These are phyloP conservation scores for Fistulinella prunicolor DNA, from an alignment of 768 basidiomycete genomes.

Conservation along the genomic window DNA sequence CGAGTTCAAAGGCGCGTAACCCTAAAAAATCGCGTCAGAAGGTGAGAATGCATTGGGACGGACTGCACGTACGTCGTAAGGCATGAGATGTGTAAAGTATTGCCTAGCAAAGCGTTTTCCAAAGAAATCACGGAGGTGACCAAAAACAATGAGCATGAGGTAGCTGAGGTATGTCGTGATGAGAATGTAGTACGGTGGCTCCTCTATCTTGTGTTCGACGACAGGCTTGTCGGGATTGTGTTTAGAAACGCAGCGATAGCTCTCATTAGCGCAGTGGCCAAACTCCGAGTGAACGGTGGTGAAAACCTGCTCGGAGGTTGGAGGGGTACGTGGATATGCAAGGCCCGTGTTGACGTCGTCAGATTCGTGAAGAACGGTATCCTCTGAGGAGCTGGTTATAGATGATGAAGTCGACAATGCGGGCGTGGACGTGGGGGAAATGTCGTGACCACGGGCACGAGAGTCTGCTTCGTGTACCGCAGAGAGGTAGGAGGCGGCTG, in stretches of 20 bases:
- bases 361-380: slow-evolving; percentile 56
- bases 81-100: slow-evolving; percentile 78
- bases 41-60: too few relatives aligned
- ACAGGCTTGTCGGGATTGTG: slow-evolving; percentile 49
- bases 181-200: slow-evolving; percentile 91
- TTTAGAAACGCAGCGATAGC: slow-evolving; percentile 64
- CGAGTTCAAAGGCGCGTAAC: slow-evolving; percentile 94
- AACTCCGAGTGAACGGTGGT: slow-evolving; percentile 86
- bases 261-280: slow-evolving; percentile 82
- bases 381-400: slow-evolving; percentile 64
- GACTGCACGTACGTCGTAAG: slow-evolving; percentile 72
- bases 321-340: slow-evolving; percentile 59
- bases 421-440: slow-evolving; percentile 61
- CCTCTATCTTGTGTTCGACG: slow-evolving; percentile 60
- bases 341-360: slow-evolving; percentile 58
- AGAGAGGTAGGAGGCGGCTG: slow-evolving; percentile 58
- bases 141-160: slow-evolving; percentile 85
- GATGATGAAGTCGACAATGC: slow-evolving; percentile 75
- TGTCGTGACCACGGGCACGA: slow-evolving; percentile 49
- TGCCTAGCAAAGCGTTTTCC: slow-evolving; percentile 76
- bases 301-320: slow-evolving; percentile 78
- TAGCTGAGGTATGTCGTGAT: slow-evolving; percentile 92
- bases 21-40: slow-evolving; percentile 46
- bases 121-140: slow-evolving; percentile 93
- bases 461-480: slow-evolving; percentile 67